These are phyloP conservation scores for Kurtzmaniella quercitrusa DNA, from an alignment of 1,139 yeast species.

Conservation along the genomic window DNA sequence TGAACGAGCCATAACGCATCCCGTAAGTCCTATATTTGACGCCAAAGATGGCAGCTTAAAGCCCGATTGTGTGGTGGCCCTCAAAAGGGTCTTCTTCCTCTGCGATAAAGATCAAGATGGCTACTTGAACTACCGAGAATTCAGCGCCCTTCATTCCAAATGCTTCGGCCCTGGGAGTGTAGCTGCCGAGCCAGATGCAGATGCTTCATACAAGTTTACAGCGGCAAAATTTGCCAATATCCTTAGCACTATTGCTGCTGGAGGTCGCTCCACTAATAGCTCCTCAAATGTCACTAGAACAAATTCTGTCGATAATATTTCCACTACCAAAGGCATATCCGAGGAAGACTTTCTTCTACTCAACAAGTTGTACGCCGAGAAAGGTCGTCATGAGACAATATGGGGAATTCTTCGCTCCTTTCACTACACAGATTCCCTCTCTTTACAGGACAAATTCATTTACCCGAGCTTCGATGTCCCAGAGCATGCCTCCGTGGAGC, in stretches of 20 bases:
- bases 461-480: slow-evolving; percentile 80
- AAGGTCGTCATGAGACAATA: slow-evolving; percentile 91
- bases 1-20: slow-evolving; percentile 87
- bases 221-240: slow-evolving; percentile 28
- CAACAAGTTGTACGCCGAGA: slow-evolving; percentile 79
- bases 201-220: slow-evolving; percentile 6
- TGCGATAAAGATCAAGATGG: slow-evolving; percentile 93
- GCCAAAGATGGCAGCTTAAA: slow-evolving; percentile 83
- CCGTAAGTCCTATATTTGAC: slow-evolving; percentile 90
- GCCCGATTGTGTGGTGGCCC: slow-evolving; percentile 70
- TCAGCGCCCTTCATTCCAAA: slow-evolving; percentile 61
- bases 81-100: slow-evolving; percentile 75
- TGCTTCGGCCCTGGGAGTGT: slow-evolving; percentile 55
- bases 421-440: slow-evolving; percentile 86
- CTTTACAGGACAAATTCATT: slow-evolving; percentile 72
- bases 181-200: neutral
- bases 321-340: slow-evolving; percentile 51
- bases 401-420: slow-evolving; percentile 91
- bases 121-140: slow-evolving; percentile 62
- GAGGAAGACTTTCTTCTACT: slow-evolving; percentile 71
- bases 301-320: neutral
- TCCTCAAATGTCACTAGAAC: too few species aligned
- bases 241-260: slow-evolving; percentile 15
- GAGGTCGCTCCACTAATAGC: too few species aligned
- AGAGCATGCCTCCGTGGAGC: slow-evolving; percentile 74